Conservation (phyloP, 257 asterid species). For the Verbena officinalis region DNA sequence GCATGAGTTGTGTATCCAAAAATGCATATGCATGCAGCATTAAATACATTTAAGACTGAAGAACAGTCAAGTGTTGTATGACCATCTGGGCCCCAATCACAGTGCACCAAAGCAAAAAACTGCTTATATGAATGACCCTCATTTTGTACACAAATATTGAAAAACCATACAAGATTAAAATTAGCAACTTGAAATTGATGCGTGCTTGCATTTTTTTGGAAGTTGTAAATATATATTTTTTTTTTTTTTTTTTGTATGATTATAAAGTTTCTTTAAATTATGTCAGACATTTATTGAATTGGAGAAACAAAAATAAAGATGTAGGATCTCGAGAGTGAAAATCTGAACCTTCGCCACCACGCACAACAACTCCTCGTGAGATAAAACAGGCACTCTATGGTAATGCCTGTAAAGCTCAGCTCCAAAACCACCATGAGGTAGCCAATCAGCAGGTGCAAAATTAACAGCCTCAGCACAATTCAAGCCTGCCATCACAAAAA, state of each 20-base stretch:
- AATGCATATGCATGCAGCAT: conserved; percentile 10
- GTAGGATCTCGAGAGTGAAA: conserved; percentile 21
- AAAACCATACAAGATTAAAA: conserved; percentile 4
- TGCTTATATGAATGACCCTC: not conserved
- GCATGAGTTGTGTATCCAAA: not conserved
- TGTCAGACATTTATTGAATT: not conserved
- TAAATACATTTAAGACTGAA: conserved; percentile 12
- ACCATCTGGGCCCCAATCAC: conserved; percentile 3
- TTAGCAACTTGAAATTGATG: not conserved
- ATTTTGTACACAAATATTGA: not conserved
- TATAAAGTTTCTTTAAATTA: not conserved
- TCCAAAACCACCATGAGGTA: conserved; percentile 97
- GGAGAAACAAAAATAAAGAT: not conserved
- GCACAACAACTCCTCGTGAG: conserved; percentile 93
- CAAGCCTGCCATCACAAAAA: conserved; percentile 62
- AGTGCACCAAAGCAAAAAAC: not conserved
- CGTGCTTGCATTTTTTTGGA: not conserved
- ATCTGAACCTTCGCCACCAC: conserved; percentile 77
- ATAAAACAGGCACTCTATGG: conserved; percentile 85
- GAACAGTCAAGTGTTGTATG: not conserved
- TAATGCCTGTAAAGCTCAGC: conserved; percentile 88
- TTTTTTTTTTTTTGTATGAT: not conserved
- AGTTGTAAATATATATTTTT: not conserved
- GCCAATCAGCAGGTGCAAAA: conserved; percentile 99
- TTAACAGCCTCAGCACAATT: conserved; percentile 99